Base-by-base conservation (phyloP, 352 stramenopile genomes). In the Globisporangium lucens region DNA sequence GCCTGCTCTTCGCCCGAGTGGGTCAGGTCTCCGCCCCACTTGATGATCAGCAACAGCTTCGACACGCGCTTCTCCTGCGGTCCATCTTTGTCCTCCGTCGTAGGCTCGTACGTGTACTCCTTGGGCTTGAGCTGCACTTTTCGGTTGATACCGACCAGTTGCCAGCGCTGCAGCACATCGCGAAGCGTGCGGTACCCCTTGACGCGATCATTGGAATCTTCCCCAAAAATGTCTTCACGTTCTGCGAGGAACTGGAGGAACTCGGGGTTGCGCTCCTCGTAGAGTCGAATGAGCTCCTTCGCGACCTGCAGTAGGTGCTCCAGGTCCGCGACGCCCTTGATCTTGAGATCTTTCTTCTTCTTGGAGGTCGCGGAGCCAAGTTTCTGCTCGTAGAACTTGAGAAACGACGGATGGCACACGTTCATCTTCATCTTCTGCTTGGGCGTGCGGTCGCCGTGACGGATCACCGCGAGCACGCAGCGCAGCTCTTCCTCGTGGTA, bases 351-450 rank as follows among this genome's bases (percentile, higher is more conserved):
- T 67, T 92, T 85, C 57, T 88, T 85, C 62, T 87, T 88, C 43
- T 49, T 49, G 43, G 43, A 49, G 41, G 81, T 74, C 35, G 56
- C 47, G 53, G 27, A 41, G 52, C 68, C 73, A 9, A 87, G 65
- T 20, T 79, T 83, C 13, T 84, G 75, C 63, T 90, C 77, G 66
- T 96, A 95, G 64, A 83, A 94, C 53, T 89, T 65, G 5, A 99
- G 69, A 56, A 98, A 97, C n/a, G 80, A 83, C 29, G 91, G 89
- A 67, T 97, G 90, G 58, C 84, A 93, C 35, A 98, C 87, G 55
- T 94, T 87, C 85, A 98, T 98, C 78, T 99, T 99, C 87, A 99
- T 96, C 77, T 99, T 99, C 78, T 99, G 98, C 85, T 99, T 99
- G 4, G 98, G 98, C 9, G 98, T 99, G 59, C 98, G 86, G 78